Evolutionary conservation across 2,329 filamentous ascomycete species (phyloP), one percentile per base, ranked within the genome.

Genomic region (Alternaria brassicae): DNA sequence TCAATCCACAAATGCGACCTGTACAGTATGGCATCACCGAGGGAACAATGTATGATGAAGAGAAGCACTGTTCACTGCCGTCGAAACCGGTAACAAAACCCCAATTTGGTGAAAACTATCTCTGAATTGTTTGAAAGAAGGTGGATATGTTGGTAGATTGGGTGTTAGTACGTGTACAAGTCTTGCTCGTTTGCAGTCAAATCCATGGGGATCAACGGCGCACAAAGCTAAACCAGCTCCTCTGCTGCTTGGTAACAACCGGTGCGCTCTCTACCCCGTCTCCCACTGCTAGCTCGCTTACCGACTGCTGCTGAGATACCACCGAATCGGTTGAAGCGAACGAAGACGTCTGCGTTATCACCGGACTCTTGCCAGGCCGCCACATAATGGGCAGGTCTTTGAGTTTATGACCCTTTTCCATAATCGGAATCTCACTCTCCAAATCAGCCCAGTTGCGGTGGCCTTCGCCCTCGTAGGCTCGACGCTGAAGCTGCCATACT

Each of bases 401-500:
- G 23, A 60, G 53, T 23, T 37, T 47, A 25, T 60, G 52, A n/a
- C 47, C 53, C 32, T 60, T 48, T 25, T 45, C 32, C 28, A 54
- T 60, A 9, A 48, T 39, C 28, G 57, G 57, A 2, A 60, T 45
- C 15, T 59, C 56, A 27, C 28, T 50, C 6, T 50, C 42, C 10
- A 42, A 19, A 41, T 52, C 36, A 23, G 48, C 44, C 51, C 51
- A 59, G 19, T 50, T 54, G 5, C 48, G 47, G n/a, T 57, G 36
- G 2, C 51, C 55, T 23, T 57, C 42, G 2, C 47, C 58, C 15
- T 72, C 68, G 51, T 69, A 68, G 1, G 67, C 70, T n/a, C 70
- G 60, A 4, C 68, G 61, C 39, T 73, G 70, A 2, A 72, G 55
- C 21, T 73, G 69, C 49, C 66, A 68, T 1, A 73, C 39, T 12